Percentiles rank a stretch among this genome's conserved stretches.
These are phyloP conservation scores for Amphirosellinia nigrospora DNA, from an alignment of 495 filamentous ascomycete genomes.

Conservation along the genomic window DNA sequence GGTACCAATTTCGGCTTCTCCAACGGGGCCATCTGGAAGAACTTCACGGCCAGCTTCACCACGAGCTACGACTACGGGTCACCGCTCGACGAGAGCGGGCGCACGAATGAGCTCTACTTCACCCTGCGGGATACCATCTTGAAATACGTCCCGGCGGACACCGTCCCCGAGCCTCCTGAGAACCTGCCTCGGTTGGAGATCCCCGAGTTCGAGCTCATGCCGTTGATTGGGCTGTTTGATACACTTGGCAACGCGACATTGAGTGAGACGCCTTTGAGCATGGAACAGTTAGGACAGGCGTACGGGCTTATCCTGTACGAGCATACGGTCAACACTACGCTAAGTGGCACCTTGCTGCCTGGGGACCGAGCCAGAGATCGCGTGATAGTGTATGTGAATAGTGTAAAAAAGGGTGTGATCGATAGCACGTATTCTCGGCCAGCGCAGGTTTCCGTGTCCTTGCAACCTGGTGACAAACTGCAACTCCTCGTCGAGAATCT, in stretches of 20 bases:
- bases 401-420: conserved; percentile 45
- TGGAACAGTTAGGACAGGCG: conserved; percentile 52
- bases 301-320: conserved; percentile 52
- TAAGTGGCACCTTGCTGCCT: conserved; percentile 41
- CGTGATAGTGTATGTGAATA: conserved; percentile 54
- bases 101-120: conserved; percentile 49
- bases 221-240: conserved; percentile 39
- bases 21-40: conserved; percentile 52
- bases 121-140: conserved; percentile 45
- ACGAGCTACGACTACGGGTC: conserved; percentile 58
- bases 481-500: conserved; percentile 55
- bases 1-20: conserved; percentile 55
- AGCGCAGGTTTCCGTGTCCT: conserved; percentile 36
- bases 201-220: conserved; percentile 37
- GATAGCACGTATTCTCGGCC: conserved; percentile 51
- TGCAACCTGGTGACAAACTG: conserved; percentile 47
- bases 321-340: conserved; percentile 35
- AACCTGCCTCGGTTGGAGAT: conserved; percentile 43
- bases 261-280: conserved; percentile 42
- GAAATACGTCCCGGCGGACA: conserved; percentile 41
- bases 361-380: conserved; percentile 51
- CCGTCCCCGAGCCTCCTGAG: conserved; percentile 39
- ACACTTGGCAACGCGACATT: conserved; percentile 28
- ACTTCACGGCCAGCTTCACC: conserved; percentile 43
- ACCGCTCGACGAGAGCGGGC: conserved; percentile 55